Conservation (phyloP, 2,329 filamentous ascomycete species). For the Claviceps sp. region DNA sequence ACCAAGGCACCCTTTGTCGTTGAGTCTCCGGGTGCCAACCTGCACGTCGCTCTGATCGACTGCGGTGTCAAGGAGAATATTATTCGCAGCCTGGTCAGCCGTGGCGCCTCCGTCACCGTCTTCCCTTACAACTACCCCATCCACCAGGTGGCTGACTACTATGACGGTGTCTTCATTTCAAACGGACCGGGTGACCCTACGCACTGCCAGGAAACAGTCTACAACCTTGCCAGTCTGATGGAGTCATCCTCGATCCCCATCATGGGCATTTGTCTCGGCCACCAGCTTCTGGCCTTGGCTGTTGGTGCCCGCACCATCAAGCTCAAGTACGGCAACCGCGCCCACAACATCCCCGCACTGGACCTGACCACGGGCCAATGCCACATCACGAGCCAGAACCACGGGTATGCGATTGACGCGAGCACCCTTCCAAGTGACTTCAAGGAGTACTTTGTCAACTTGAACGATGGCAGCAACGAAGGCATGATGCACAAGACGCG, state of each 20-base stretch:
- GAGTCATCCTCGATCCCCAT: conserved; percentile 81
- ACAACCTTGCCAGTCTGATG: conserved; percentile 84
- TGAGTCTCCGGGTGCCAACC: conserved; percentile 65
- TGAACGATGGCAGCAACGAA: conserved; percentile 96
- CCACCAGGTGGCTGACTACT: conserved; percentile 95
- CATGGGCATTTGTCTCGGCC: conserved; percentile 96
- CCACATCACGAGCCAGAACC: conserved; percentile 98
- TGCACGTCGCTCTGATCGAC: conserved; percentile 90
- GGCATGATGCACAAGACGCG: conserved; percentile 92
- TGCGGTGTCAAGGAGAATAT: conserved; percentile 99
- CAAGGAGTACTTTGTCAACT: conserved; percentile 97
- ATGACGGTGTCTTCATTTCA: conserved; percentile 97
- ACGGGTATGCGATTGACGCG: conserved; percentile 89
- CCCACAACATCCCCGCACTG: conserved; percentile 93
- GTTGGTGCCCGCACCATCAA: conserved; percentile 84
- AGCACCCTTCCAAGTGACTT: conserved; percentile 71
- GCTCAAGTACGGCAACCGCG: conserved; percentile 98
- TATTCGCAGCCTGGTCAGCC: conserved; percentile 80
- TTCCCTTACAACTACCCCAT: conserved; percentile 97
- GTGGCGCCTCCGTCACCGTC: conserved; percentile 82
- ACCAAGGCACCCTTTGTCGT: conserved; percentile 98
- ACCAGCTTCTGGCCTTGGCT: conserved; percentile 87
- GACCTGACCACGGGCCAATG: conserved; percentile 92
- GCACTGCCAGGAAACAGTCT: conserved; percentile 87
- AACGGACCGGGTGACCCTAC: conserved; percentile 97